Conservation (phyloP, 257 asterid genomes). For the Lithospermum erythrorhizon region DNA sequence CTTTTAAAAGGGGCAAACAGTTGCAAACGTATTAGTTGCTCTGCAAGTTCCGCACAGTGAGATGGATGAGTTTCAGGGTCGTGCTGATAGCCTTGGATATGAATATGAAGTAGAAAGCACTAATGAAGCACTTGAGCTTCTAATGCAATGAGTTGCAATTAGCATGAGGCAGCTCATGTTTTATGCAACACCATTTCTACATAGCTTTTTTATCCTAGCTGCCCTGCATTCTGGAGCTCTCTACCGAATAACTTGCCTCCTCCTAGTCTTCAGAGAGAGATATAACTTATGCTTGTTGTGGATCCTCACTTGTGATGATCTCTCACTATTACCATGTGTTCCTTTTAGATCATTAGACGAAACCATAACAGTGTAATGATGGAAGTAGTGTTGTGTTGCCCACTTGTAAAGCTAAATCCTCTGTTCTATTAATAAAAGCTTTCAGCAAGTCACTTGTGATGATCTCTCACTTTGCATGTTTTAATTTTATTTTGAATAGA, state of each 20-base stretch:
- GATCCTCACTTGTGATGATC: background rate
- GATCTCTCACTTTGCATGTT: no score
- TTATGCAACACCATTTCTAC: background rate
- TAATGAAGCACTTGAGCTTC: slow-evolving; percentile 60
- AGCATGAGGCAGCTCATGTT: slow-evolving; percentile 1
- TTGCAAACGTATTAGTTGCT: slow-evolving; percentile 92
- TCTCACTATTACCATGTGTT: background rate
- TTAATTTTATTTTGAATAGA: no score
- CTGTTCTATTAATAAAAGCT: background rate
- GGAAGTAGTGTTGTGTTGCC: background rate
- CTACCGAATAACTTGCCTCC: background rate
- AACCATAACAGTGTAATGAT: background rate
- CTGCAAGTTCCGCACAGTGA: slow-evolving; percentile 64
- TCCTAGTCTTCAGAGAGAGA: background rate
- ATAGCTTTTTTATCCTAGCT: background rate
- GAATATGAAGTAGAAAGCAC: slow-evolving; percentile 60
- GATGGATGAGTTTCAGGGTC: slow-evolving; percentile 49
- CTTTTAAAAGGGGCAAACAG: slow-evolving; percentile 63
- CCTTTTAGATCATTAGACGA: background rate
- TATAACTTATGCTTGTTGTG: background rate
- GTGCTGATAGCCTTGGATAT: slow-evolving; percentile 64
- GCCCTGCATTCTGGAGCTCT: background rate
- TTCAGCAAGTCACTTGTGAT: background rate
- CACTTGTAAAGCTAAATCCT: background rate
- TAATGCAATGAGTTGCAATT: slow-evolving; percentile 43